Evolutionary conservation across 208 protist genomes (phyloP), one percentile per base, ranked within the genome.

Genomic region (Trypanosoma vivax): DNA sequence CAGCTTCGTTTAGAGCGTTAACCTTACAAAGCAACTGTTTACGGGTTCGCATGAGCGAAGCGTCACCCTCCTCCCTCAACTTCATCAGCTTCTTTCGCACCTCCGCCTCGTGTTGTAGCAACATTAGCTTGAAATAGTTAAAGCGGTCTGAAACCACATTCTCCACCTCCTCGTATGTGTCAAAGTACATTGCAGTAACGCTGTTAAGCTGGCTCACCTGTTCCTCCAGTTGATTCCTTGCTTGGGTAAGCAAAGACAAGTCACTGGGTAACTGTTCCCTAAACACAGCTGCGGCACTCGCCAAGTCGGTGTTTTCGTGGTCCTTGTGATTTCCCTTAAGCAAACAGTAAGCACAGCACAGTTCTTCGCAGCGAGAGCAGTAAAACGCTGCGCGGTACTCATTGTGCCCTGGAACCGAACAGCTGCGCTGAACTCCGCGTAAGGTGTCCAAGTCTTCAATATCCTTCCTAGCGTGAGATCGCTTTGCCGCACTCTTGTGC

Each of bases 321-420:
- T 76, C 65, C 28, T 66, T 70, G 52, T 92, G 85, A 5, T 78
- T 77, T 0, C 81, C 85, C 1, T 85, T 73, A 40, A 83, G 79
- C 11, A 92, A 72, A 58, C 85, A 92, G 65, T 92, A 89, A n/a
- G 85, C 85, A 53, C 85, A 92, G 52, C 85, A 92, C 19, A 92
- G 42, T 38, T 81, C 70, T 16, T 71, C 76, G 49, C 85, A 92
- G 28, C 69, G 51, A 4, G 48, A 34, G 41, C 85, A 92, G 66
- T 72, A 92, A 59, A 92, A 92, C 70, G 89, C 81, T 10, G 73
- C 70, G 21, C 73, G 66, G 50, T 92, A 89, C 60, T 86, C 85
- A 46, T 89, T 81, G 38, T 92, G 85, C 9, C 70, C 73, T 16
- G 57, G 62, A 38, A 76, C 39, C 13, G 39, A 45, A 41, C 85